Conservation (phyloP, 768 basidiomycete genomes). For the Termitomyces titanicus region DNA sequence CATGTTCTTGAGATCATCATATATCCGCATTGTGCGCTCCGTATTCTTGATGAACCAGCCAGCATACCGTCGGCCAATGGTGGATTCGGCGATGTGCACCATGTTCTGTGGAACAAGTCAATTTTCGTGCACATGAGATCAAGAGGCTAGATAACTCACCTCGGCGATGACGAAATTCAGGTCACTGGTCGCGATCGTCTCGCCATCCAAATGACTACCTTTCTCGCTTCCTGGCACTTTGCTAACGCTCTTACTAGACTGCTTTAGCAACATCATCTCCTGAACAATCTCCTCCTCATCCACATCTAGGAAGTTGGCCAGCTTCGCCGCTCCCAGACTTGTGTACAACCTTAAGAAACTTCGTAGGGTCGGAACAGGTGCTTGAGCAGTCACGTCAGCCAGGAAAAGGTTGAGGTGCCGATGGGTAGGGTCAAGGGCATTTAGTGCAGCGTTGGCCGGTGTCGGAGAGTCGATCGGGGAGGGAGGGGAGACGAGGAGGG, state of each 20-base stretch:
- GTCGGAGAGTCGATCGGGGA: constrained; percentile 28
- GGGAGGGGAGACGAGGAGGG: constrained; percentile 39
- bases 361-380: constrained; percentile 79
- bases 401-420: constrained; percentile 87
- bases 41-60: constrained; percentile 98
- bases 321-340: constrained; percentile 85
- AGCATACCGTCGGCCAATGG: constrained; percentile 88
- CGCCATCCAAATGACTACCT: constrained; percentile 73
- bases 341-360: constrained; percentile 96
- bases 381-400: constrained; percentile 70
- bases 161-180: constrained; percentile 94
- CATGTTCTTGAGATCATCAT: constrained; percentile 66
- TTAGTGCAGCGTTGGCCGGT: constrained; percentile 21
- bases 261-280: constrained; percentile 97
- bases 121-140: neutral
- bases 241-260: constrained; percentile 73
- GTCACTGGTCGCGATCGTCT: constrained; percentile 87
- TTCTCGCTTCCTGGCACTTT: constrained; percentile 54
- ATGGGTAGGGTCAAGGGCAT: constrained; percentile 66
- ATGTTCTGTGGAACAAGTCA: constrained; percentile 61
- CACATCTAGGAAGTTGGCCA: constrained; percentile 86
- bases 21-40: constrained; percentile 84
- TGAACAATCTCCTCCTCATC: constrained; percentile 94
- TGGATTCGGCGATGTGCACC: constrained; percentile 95
- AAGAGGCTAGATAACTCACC: constrained; percentile 40